Base-by-base conservation (phyloP, 768 basidiomycete genomes). In the Mycena kentingensis region DNA sequence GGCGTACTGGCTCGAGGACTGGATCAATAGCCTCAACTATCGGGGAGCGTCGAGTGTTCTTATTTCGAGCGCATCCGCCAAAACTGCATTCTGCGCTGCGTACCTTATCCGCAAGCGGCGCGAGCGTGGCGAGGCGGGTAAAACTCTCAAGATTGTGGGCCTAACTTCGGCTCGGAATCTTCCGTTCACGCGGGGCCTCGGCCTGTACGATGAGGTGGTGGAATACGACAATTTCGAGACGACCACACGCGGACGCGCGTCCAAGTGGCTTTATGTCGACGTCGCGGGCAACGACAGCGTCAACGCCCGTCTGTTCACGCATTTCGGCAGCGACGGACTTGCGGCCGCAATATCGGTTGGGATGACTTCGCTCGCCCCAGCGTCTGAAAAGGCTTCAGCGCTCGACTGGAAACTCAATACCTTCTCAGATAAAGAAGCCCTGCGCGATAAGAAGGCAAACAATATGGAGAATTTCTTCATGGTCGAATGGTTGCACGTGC, bases 1-100 rank as follows among this genome's bases (percentile, higher is more conserved):
- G 0, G 77, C 87, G 1, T 88, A 79, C 57, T 88, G 86, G 86
- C 85, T 77, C 56, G 84, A 88, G 64, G 87, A 88, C 62, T 88
- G 84, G 84, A 63, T 88, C 5, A 68, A 77, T 50, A 68, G 74
- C 5, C 72, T 77, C 3, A 59, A 64, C 21, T 87, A 86, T 63
- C 73, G 77, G 8, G 77, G 72, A 1, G 76, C 76, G 4, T 70
- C 70, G 2, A 61, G 64, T 25, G 69, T 88, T 52, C 70, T 88
- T 41, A 77, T 88, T 32, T 85, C 86, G 2, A 85, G 84, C 35
- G 87, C 86, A 0, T 88, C 86, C 3, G 78, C 86, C 24, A 88
- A 88, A 61, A 88, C 85, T 1, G 84, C 86, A 0, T 86, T 87
- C 64, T 85, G 81, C 53, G 71, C 86, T 18, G 85, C 85, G 4